Evolutionary conservation across 306 rosid genomes (phyloP).

Genomic region (Fragaria vesca): DNA sequence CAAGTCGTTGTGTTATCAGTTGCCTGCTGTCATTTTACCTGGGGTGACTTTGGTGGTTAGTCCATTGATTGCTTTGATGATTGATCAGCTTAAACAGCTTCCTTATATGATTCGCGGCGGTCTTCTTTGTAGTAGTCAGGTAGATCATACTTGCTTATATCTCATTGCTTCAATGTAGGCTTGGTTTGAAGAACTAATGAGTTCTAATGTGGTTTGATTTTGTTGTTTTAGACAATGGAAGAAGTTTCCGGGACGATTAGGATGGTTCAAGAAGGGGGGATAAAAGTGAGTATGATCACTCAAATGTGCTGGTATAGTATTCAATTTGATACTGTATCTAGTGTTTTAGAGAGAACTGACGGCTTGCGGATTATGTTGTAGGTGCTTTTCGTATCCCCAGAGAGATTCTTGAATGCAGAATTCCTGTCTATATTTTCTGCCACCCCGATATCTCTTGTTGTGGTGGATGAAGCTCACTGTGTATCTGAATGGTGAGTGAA

Average conservation of each 20-base stretch:
- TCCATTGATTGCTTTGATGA: slow-evolving; percentile 88
- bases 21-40: slow-evolving; percentile 72
- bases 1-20: slow-evolving; percentile 91
- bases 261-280: slow-evolving; percentile 61
- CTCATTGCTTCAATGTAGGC: not conserved
- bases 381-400: slow-evolving; percentile 95
- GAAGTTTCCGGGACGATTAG: slow-evolving; percentile 66
- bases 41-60: slow-evolving; percentile 87
- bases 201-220: slow-evolving; percentile 3
- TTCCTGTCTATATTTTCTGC: slow-evolving; percentile 66
- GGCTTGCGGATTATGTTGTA: slow-evolving; percentile 30
- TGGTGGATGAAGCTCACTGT: slow-evolving; percentile 95
- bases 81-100: slow-evolving; percentile 82
- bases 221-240: slow-evolving; percentile 49
- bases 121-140: slow-evolving; percentile 78
- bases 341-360: not conserved
- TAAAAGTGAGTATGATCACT: slow-evolving; percentile 49
- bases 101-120: slow-evolving; percentile 76
- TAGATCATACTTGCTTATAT: slow-evolving; percentile 26
- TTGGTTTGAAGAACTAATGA: not conserved
- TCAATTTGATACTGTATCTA: not conserved
- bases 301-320: not conserved
- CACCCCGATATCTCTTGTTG: slow-evolving; percentile 61
- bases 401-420: slow-evolving; percentile 79
- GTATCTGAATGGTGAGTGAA: slow-evolving; percentile 84